phyloP scores from a whole-genome alignment of 768 basidiomycete species.

The Boletus vinaceobasis region DNA sequence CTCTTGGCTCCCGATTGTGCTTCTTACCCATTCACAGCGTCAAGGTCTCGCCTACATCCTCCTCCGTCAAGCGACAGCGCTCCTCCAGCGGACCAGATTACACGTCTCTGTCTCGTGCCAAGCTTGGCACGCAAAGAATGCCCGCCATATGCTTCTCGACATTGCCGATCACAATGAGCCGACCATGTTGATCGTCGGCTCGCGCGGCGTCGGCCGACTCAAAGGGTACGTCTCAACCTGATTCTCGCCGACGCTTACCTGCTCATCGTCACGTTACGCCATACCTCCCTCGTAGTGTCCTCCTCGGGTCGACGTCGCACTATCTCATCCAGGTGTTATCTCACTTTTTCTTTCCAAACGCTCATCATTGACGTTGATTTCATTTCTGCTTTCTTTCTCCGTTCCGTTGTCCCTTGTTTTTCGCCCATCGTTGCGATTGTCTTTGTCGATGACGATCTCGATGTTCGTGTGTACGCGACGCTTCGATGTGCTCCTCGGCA shows the following conservation, averaged over 20 bases:
- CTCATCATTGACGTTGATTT: background rate
- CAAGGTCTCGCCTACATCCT: conserved; percentile 88
- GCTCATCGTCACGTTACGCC: background rate
- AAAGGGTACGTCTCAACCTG: conserved; percentile 61
- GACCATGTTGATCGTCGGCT: conserved; percentile 91
- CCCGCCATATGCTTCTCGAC: conserved; percentile 86
- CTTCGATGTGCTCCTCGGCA: background rate
- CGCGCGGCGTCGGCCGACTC: conserved; percentile 82
- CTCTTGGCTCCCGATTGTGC: conserved; percentile 3
- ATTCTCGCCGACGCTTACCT: no score
- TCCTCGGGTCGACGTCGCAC: conserved; percentile 93
- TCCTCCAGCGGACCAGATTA: conserved; percentile 87
- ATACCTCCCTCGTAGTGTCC: conserved; percentile 50
- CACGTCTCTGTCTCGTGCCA: conserved; percentile 89
- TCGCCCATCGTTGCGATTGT: background rate
- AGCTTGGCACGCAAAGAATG: conserved; percentile 97
- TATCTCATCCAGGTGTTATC: conserved; percentile 76
- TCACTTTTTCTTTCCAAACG: background rate
- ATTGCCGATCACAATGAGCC: conserved; percentile 86
- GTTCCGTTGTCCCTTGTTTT: background rate
- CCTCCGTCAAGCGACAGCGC: conserved; percentile 80
- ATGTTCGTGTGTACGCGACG: background rate
- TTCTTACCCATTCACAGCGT: conserved; percentile 47
- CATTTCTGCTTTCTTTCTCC: background rate
- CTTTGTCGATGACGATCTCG: background rate